Evolutionary conservation across 371 early-diverging fungal species (phyloP).

Genomic region (Cokeromyces recurvatus): DNA sequence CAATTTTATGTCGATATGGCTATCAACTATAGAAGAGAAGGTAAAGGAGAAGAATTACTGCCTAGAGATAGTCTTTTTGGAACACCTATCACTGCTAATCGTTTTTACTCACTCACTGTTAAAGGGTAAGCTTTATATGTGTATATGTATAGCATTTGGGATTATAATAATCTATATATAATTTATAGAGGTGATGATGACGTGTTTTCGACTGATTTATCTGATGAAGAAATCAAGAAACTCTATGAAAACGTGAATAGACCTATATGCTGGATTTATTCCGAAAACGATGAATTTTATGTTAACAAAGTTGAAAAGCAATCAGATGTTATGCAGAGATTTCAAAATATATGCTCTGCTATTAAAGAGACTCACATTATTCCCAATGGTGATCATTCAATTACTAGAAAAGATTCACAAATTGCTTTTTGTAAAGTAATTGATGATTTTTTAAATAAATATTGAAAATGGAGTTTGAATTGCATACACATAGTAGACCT

Average conservation of each 20-base stretch:
- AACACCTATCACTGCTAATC: constrained; percentile 42
- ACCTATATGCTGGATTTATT: constrained; percentile 41
- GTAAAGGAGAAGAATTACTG: constrained; percentile 39
- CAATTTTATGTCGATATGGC: constrained; percentile 25
- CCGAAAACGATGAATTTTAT: constrained; percentile 45
- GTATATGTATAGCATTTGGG: too few relatives aligned
- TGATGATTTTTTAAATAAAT: constrained; percentile 7
- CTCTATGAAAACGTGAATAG: constrained; percentile 31
- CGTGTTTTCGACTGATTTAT: constrained; percentile 52
- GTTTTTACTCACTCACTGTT: constrained; percentile 41
- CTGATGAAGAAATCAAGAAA: constrained; percentile 26
- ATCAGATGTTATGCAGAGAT: constrained; percentile 20
- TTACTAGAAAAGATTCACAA: constrained; percentile 30
- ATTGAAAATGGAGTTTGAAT: too few relatives aligned
- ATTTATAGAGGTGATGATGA: constrained; percentile 56
- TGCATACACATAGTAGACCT: too few relatives aligned
- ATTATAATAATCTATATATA: too few relatives aligned
- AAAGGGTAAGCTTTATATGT: constrained; percentile 28
- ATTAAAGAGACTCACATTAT: constrained; percentile 28
- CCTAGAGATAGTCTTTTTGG: constrained; percentile 24
- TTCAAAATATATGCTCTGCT: constrained; percentile 31
- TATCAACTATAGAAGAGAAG: constrained; percentile 25
- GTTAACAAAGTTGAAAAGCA: constrained; percentile 16
- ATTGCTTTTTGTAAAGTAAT: constrained; percentile 8
- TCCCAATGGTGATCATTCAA: constrained; percentile 41